Evolutionary conservation across 495 filamentous ascomycete species (phyloP), one percentile per base, ranked within the genome.

Genomic region (Podospora sp.): DNA sequence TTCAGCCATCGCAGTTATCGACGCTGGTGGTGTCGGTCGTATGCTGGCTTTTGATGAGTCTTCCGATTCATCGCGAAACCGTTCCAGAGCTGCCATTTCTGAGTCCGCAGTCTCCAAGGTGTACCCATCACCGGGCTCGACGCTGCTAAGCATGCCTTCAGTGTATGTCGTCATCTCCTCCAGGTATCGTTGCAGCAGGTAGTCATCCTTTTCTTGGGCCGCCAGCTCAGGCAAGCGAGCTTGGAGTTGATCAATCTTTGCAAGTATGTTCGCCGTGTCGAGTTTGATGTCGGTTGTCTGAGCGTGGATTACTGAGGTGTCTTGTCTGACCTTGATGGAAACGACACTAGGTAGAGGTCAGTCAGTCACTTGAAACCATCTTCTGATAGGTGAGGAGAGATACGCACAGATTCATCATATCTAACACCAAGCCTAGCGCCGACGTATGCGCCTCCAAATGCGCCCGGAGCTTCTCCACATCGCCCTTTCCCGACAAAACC

Each of bases 121-220:
- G 1, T 1, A n/a, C 5, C n/a, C 20, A 22, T 25, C 24, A 4
- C 33, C 56, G 56, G 22, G 56, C 24, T 59, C 56, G 25, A 59
- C 56, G 56, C 56, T 35, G 26, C 56, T 59, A 8, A 59, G 56
- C 56, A 59, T 59, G 6, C 25, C 56, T 35, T 59, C 56, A 22
- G 56, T 59, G n/a, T 59, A 59, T 20, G 56, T 59, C 24, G 56
- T 59, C 56, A 59, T 59, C n/a, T 59, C 56, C 56, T 59, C 56
- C 56, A 59, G 27, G n/a, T 59, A 59, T 33, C 56, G 22, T 24
- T 59, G 56, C 22, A 59, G 25, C 56, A 59, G 29, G 56, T 59
- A 59, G 14, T 59, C 56, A 35, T 59, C 56, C 25, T 35, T 27
- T 18, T 59, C 56, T 59, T 59, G 2, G 7, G 51, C 56, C 1